Evolutionary conservation across 2,329 filamentous ascomycete species (phyloP).

Genomic region (Ilyonectria robusta): DNA sequence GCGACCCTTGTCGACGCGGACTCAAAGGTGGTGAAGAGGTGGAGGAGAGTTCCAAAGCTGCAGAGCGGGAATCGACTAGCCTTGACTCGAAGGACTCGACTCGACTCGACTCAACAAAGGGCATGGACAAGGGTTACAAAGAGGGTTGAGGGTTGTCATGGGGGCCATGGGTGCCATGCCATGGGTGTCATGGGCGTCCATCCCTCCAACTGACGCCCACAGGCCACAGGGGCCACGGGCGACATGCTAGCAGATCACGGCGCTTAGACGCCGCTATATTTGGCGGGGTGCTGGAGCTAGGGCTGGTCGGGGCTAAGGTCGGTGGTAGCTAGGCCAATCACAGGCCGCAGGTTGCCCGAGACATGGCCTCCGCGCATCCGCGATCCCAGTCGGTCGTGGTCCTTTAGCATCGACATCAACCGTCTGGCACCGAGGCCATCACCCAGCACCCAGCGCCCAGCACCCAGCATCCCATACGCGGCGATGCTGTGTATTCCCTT

Average conservation of each 20-base stretch:
- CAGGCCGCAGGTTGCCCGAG: conserved; percentile 16
- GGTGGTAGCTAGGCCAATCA: conserved; percentile 15
- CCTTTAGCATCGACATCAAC: conserved; percentile 8
- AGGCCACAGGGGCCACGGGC: neutral
- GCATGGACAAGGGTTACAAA: conserved; percentile 5
- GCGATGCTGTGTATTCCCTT: neutral
- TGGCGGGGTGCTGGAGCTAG: conserved; percentile 42
- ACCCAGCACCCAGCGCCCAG: neutral
- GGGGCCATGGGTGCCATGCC: neutral
- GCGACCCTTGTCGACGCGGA: conserved; percentile 1
- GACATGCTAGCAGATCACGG: conserved; percentile 29
- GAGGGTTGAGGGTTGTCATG: conserved; percentile 6
- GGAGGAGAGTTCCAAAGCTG: neutral
- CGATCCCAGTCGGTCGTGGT: conserved; percentile 15
- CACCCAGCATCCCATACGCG: neutral
- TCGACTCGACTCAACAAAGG: neutral
- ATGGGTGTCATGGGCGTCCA: neutral
- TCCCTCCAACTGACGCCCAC: conserved; percentile 1
- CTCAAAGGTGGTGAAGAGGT: conserved; percentile 3
- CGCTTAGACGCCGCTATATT: conserved; percentile 48
- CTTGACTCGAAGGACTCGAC: neutral
- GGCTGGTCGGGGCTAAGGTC: conserved; percentile 31
- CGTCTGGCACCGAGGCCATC: neutral
- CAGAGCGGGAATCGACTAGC: conserved; percentile 8
- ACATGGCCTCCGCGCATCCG: conserved; percentile 15